phyloP scores from a whole-genome alignment of 2,329 filamentous ascomycete genomes.

The Pseudogymnoascus sp. region DNA sequence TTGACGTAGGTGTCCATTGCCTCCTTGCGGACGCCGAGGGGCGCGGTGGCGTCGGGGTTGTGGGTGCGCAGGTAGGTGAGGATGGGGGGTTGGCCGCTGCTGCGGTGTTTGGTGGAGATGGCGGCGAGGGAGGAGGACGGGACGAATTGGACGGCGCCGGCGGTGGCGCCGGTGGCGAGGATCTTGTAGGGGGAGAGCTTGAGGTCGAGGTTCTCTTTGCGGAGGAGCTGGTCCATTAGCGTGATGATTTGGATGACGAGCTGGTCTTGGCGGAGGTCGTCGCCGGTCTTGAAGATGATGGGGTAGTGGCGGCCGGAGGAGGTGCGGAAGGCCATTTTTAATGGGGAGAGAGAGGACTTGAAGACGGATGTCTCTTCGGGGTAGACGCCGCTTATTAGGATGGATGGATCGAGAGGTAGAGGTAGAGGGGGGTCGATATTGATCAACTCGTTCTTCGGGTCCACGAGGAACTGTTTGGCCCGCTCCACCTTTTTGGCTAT shows the following conservation, averaged over 20 bases:
- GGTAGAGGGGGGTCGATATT: constrained; percentile 78
- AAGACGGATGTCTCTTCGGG: constrained; percentile 86
- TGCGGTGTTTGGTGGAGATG: constrained; percentile 74
- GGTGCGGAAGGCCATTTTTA: constrained; percentile 86
- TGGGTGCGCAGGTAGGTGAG: constrained; percentile 80
- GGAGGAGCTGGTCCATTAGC: constrained; percentile 90
- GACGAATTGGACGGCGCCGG: constrained; percentile 89
- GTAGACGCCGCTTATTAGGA: constrained; percentile 69
- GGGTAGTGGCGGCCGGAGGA: constrained; percentile 69
- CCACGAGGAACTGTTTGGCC: constrained; percentile 74
- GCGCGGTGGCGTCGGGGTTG: constrained; percentile 75
- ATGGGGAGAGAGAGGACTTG: constrained; percentile 87
- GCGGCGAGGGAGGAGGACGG: constrained; percentile 76
- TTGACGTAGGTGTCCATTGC: constrained; percentile 92
- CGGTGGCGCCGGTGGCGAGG: constrained; percentile 79
- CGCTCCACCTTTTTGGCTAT: constrained; percentile 73
- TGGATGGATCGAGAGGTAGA: constrained; percentile 76
- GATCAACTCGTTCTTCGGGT: constrained; percentile 82
- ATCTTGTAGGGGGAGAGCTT: constrained; percentile 96
- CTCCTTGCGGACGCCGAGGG: constrained; percentile 81
- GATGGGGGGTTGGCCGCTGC: constrained; percentile 43
- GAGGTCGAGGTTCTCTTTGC: constrained; percentile 92
- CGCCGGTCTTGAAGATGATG: constrained; percentile 94
- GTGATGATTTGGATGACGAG: constrained; percentile 96
- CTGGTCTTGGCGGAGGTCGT: constrained; percentile 93